Evolutionary conservation across 1,284 basidiomycete species (phyloP).

Genomic region (Cryptococcus maquisensis): DNA sequence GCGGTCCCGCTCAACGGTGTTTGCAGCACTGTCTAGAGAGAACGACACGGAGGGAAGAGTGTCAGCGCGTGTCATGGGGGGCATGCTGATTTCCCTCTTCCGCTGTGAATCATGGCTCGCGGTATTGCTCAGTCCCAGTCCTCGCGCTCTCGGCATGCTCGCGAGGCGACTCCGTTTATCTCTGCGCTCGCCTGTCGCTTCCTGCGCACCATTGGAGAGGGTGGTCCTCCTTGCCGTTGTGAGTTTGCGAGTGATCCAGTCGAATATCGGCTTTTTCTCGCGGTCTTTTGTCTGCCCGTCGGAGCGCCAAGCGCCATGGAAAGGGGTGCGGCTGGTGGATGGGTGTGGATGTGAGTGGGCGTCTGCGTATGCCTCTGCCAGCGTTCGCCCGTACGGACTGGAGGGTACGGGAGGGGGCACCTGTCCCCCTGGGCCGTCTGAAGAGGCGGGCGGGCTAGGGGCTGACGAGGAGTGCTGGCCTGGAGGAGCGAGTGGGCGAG

Average conservation of each 20-base stretch:
- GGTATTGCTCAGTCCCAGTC: not conserved
- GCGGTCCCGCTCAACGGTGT: conserved; percentile 19
- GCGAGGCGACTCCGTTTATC: not conserved
- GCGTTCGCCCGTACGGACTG: conserved; percentile 8
- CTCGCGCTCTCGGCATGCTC: not conserved
- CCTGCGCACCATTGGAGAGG: not conserved
- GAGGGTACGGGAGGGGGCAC: not conserved
- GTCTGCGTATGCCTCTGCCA: conserved; percentile 29
- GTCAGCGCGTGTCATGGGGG: not conserved
- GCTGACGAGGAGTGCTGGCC: not conserved
- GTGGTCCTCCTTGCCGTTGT: conserved; percentile 28
- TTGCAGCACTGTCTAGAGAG: conserved; percentile 30
- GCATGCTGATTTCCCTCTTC: not conserved
- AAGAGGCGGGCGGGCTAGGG: not conserved
- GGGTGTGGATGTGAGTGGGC: conserved; percentile 14
- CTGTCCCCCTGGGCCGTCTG: not conserved
- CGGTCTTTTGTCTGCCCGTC: not conserved
- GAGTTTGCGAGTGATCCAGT: conserved; percentile 85
- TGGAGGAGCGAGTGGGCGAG: conserved; percentile 6
- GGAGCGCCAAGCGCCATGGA: not conserved
- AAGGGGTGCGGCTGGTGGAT: not conserved
- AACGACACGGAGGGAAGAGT: conserved; percentile 26
- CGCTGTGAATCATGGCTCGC: not conserved
- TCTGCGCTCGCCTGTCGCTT: not conserved
- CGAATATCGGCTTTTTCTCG: conserved; percentile 68